A percentile compares a stretch with the other conserved stretches of the same genome.
phyloP scores from a whole-genome alignment of 768 basidiomycete species.

The Rubroboletus pulcherrimus region DNA sequence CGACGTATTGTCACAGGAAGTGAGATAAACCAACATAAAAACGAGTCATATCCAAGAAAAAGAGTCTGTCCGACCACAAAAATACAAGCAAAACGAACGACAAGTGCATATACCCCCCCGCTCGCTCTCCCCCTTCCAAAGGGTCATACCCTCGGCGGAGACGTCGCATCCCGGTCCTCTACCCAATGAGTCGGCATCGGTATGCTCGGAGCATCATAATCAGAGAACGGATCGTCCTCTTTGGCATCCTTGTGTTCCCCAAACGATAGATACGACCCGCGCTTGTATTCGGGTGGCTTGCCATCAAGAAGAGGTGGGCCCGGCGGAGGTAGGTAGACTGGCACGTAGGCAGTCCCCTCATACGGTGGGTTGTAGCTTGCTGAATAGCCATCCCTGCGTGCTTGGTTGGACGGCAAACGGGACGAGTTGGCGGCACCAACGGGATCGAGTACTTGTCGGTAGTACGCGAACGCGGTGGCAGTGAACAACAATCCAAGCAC shows the following conservation, averaged over 20 bases:
- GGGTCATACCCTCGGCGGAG: conserved; percentile 17
- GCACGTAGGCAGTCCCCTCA: conserved; percentile 26
- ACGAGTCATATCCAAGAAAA: too few species aligned
- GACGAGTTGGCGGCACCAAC: conserved; percentile 48
- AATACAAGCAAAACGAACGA: neutral
- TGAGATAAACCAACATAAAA: too few species aligned
- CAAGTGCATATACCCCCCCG: neutral
- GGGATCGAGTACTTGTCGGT: conserved; percentile 73
- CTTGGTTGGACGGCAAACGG: conserved; percentile 40
- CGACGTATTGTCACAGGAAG: too few species aligned
- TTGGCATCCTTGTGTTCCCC: conserved; percentile 31
- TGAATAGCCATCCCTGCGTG: conserved; percentile 39
- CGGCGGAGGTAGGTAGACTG: conserved; percentile 46
- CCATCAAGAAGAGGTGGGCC: conserved; percentile 46
- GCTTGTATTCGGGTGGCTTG: conserved; percentile 52
- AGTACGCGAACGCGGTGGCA: conserved; percentile 64
- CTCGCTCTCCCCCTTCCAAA: too few species aligned
- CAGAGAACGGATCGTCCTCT: conserved; percentile 55
- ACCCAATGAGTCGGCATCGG: conserved; percentile 34
- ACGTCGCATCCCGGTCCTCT: conserved; percentile 42
- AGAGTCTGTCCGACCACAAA: neutral
- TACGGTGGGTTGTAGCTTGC: conserved; percentile 62
- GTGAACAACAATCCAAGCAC: conserved; percentile 61
- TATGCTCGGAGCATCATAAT: conserved; percentile 39
- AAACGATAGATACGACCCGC: conserved; percentile 28